phyloP scores from a whole-genome alignment of 2,329 filamentous ascomycete species.

The Xylaria sp. region DNA sequence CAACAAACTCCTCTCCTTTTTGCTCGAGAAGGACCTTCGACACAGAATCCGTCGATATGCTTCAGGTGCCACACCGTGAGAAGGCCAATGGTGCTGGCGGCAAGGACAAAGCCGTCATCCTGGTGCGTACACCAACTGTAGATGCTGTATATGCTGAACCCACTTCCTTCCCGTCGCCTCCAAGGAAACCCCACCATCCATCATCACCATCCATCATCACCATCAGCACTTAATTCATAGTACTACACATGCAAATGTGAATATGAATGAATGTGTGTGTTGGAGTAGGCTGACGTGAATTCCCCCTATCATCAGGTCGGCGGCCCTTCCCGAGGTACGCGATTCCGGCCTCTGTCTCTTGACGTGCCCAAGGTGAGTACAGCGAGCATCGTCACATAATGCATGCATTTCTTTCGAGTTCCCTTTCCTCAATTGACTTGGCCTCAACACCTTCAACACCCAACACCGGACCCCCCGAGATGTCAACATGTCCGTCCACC shows the following conservation, averaged over 20 bases:
- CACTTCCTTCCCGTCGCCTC: conserved; percentile 38
- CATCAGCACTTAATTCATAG: neutral
- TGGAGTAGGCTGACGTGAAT: conserved; percentile 46
- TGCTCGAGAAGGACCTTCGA: conserved; percentile 4
- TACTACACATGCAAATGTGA: neutral
- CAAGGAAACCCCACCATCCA: conserved; percentile 36
- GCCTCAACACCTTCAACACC: neutral
- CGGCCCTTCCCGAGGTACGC: conserved; percentile 92
- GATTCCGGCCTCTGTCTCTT: conserved; percentile 93
- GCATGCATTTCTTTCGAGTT: neutral
- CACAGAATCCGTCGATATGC: conserved; percentile 54
- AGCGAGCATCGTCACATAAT: neutral
- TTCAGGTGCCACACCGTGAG: conserved; percentile 66
- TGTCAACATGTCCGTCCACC: neutral
- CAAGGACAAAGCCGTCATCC: conserved; percentile 87
- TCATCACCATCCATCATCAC: conserved; percentile 4
- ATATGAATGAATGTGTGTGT: neutral
- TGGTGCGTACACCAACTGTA: conserved; percentile 75
- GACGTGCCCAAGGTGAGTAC: conserved; percentile 88
- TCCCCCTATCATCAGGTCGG: conserved; percentile 73
- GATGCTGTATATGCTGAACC: conserved; percentile 8
- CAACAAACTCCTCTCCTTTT: neutral
- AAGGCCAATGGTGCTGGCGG: conserved; percentile 59
- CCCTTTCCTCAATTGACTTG: conserved; percentile 15
- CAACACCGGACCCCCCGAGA: neutral